Evolutionary conservation across 1,139 yeast species (phyloP).

Genomic region (Sugiyamaella novakii): DNA sequence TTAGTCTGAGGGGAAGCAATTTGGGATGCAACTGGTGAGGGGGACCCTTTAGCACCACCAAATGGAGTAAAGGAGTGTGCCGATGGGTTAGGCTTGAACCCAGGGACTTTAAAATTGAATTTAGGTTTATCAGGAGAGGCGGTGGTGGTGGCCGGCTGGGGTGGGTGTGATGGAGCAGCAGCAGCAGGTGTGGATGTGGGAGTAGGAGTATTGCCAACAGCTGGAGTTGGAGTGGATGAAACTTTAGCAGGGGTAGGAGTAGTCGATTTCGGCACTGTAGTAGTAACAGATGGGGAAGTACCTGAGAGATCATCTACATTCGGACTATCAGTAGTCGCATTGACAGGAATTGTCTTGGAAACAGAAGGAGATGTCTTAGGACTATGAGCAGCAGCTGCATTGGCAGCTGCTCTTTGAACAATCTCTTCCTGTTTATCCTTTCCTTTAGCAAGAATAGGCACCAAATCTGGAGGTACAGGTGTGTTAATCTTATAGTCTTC

Average conservation of each 20-base stretch:
- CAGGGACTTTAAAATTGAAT: constrained; percentile 59
- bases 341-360: constrained; percentile 27
- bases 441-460: constrained; percentile 74
- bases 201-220: constrained; percentile 4
- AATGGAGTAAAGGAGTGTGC: constrained; percentile 71
- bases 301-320: background rate
- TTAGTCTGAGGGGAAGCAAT: constrained; percentile 19
- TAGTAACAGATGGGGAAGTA: constrained; percentile 25
- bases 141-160: constrained; percentile 14
- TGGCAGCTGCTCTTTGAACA: constrained; percentile 36
- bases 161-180: constrained; percentile 12
- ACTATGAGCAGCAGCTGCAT: constrained; percentile 32
- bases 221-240: constrained; percentile 8
- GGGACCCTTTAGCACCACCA: constrained; percentile 24
- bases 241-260: background rate
- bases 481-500: constrained; percentile 69
- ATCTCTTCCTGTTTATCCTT: constrained; percentile 66
- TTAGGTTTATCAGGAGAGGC: constrained; percentile 38
- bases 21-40: constrained; percentile 21
- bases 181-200: background rate
- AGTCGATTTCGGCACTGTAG: constrained; percentile 24
- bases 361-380: constrained; percentile 25
- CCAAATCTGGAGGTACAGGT: constrained; percentile 66
- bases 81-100: constrained; percentile 70
- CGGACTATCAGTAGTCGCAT: background rate